Percentiles rank a stretch among this genome's conserved stretches.
Evolutionary conservation across 202 grass and related monocot genomes (phyloP).

Genomic region (Schoenoplectus tabernaemontani): DNA sequence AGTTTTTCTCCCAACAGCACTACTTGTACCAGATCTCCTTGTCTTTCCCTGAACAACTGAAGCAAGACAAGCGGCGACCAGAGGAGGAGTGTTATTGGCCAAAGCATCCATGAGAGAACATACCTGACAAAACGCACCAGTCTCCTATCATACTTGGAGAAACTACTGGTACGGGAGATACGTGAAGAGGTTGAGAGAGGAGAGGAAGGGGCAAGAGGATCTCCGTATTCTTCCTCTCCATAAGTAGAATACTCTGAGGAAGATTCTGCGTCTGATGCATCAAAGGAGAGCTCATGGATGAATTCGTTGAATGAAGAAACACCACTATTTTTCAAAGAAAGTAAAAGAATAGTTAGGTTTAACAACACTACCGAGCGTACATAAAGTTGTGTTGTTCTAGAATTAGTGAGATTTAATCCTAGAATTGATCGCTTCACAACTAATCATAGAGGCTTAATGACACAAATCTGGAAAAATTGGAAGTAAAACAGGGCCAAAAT

Average conservation of each 20-base stretch:
- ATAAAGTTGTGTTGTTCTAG: not conserved
- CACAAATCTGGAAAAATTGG: not conserved
- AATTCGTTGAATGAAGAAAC: constrained; percentile 95
- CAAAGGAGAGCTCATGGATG: constrained; percentile 75
- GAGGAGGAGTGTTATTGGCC: constrained; percentile 53
- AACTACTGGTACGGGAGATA: constrained; percentile 60
- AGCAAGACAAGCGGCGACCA: constrained; percentile 47
- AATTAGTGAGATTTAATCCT: not conserved
- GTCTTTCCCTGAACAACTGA: constrained; percentile 41
- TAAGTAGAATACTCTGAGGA: constrained; percentile 41
- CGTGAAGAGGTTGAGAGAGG: constrained; percentile 74
- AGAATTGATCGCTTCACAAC: not conserved
- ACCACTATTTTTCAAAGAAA: constrained; percentile 41
- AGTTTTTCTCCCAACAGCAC: constrained; percentile 31
- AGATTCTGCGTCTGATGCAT: constrained; percentile 56
- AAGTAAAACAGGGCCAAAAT: not conserved
- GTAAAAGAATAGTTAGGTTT: not conserved
- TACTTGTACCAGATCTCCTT: constrained; percentile 30
- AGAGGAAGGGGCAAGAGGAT: constrained; percentile 43
- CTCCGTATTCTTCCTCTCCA: constrained; percentile 75
- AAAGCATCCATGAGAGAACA: constrained; percentile 75
- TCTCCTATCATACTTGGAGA: constrained; percentile 54
- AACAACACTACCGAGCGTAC: not conserved
- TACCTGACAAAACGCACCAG: constrained; percentile 51
- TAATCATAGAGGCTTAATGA: not conserved